Evolutionary conservation across 352 stramenopile species (phyloP).

Genomic region (Phytophthora tentaculata): DNA sequence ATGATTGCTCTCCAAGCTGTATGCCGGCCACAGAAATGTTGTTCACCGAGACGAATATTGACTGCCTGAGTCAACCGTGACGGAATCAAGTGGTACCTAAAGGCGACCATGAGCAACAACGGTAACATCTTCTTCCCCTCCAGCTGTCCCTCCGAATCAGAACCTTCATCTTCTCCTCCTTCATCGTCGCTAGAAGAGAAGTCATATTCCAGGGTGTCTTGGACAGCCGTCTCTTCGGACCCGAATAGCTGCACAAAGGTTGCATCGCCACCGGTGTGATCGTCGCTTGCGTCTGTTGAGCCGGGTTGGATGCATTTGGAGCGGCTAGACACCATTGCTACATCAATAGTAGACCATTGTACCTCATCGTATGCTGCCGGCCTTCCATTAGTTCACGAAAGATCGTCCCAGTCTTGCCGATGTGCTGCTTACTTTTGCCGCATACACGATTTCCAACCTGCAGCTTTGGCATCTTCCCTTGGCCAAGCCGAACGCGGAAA

Average conservation of each 20-base stretch:
- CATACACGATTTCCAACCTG: conserved; percentile 1
- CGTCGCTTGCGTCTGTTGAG: not conserved
- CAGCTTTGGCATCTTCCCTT: not conserved
- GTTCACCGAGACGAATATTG: not conserved
- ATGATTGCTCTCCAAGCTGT: not conserved
- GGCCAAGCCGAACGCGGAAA: not conserved
- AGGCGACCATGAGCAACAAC: not conserved
- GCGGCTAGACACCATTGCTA: not conserved
- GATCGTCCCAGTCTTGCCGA: not conserved
- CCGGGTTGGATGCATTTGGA: not conserved
- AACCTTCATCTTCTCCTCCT: not conserved
- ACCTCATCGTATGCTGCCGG: not conserved
- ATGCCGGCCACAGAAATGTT: not conserved
- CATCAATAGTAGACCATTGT: not conserved
- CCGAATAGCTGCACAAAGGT: not conserved
- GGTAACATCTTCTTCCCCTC: not conserved
- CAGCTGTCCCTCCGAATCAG: not conserved
- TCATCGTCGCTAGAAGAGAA: not conserved
- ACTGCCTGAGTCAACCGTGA: not conserved
- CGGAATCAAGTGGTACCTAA: not conserved
- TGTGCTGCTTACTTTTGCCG: not conserved
- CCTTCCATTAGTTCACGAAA: not conserved
- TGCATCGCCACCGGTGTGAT: not conserved
- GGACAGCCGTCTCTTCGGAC: not conserved
- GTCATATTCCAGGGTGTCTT: not conserved